Percentiles rank a stretch among this genome's conserved stretches.
These are phyloP conservation scores for Phaffomyces antillensis DNA, from an alignment of 805 yeast genomes.

Conservation along the genomic window DNA sequence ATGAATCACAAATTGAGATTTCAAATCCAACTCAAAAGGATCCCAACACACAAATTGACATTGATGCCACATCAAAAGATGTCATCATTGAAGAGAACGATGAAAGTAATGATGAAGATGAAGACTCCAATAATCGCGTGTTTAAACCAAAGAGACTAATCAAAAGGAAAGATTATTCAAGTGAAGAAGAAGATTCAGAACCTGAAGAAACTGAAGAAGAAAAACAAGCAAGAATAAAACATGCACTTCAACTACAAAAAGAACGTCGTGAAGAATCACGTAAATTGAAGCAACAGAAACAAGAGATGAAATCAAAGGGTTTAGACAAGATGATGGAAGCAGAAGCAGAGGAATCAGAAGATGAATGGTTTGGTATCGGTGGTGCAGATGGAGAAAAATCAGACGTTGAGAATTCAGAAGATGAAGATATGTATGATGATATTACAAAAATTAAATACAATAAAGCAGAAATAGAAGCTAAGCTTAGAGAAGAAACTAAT, in stretches of 20 bases:
- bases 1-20: not conserved
- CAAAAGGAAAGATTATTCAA: slow-evolving; percentile 5
- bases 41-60: not conserved
- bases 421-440: slow-evolving; percentile 74
- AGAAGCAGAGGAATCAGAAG: slow-evolving; percentile 86
- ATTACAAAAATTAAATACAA: slow-evolving; percentile 48
- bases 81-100: slow-evolving; percentile 20
- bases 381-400: slow-evolving; percentile 55
- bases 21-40: not conserved
- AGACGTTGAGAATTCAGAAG: slow-evolving; percentile 60
- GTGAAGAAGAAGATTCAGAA: slow-evolving; percentile 17
- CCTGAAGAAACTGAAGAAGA: slow-evolving; percentile 18
- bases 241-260: slow-evolving; percentile 15
- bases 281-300: slow-evolving; percentile 27
- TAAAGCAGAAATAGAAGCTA: slow-evolving; percentile 50
- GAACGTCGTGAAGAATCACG: slow-evolving; percentile 20
- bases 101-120: slow-evolving; percentile 11
- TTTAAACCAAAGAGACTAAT: slow-evolving; percentile 7
- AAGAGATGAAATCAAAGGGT: slow-evolving; percentile 54
- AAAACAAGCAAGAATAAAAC: slow-evolving; percentile 12
- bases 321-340: slow-evolving; percentile 58
- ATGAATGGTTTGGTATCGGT: slow-evolving; percentile 80
- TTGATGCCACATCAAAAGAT: not conserved
- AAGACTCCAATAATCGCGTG: not conserved
- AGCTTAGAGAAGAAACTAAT: slow-evolving; percentile 52